phyloP scores from a whole-genome alignment of 2,329 filamentous ascomycete species.

The Hypoxylon sp. region DNA sequence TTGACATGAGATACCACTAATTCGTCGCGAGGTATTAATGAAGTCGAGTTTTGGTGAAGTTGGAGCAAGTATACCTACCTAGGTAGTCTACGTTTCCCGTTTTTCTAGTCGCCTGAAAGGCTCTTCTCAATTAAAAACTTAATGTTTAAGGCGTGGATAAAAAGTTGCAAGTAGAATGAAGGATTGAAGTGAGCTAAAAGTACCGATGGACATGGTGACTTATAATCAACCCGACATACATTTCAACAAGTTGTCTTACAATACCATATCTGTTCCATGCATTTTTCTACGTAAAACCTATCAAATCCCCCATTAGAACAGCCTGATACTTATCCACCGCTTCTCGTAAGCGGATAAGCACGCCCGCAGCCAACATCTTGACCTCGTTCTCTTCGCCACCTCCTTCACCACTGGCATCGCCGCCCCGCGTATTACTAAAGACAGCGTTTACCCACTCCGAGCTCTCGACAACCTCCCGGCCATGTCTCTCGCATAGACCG shows the following conservation, averaged over 20 bases:
- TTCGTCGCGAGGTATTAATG: constrained; percentile 9
- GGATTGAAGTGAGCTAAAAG: not conserved
- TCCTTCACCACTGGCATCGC: constrained; percentile 67
- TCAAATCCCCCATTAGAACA: constrained; percentile 79
- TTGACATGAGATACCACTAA: constrained; percentile 24
- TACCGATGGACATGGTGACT: not conserved
- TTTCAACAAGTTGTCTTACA: not conserved
- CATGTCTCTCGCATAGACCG: constrained; percentile 79
- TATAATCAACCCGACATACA: not conserved
- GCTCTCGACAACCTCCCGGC: constrained; percentile 85
- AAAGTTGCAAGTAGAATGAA: not conserved
- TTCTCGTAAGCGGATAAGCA: constrained; percentile 83
- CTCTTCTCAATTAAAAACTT: no score
- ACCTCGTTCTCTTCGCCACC: constrained; percentile 85
- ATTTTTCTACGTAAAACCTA: constrained; percentile 56
- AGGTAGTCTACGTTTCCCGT: not conserved
- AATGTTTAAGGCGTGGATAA: not conserved
- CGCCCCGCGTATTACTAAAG: constrained; percentile 73
- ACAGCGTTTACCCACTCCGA: constrained; percentile 86
- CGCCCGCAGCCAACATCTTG: constrained; percentile 82
- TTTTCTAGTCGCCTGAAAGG: no score
- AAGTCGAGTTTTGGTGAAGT: constrained; percentile 2
- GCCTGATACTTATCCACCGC: constrained; percentile 86
- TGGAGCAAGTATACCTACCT: no score
- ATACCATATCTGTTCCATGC: not conserved